Conservation (phyloP, 192 early-diverging fungal genomes). For the Coemansia sp. region DNA sequence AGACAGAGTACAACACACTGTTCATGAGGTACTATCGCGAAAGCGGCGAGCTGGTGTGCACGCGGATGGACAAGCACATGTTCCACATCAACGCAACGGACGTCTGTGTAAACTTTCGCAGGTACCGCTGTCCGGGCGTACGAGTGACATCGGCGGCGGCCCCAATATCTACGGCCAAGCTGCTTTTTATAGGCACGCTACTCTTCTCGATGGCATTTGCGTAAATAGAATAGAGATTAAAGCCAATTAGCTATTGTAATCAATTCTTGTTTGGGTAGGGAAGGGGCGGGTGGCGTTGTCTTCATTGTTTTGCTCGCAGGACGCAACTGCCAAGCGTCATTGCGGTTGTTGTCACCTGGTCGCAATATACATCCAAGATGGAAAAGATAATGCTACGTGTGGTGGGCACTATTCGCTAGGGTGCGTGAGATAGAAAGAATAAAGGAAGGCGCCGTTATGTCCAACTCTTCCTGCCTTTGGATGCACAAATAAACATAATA, state of each 20-base stretch:
- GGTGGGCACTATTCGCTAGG: constrained; percentile 2
- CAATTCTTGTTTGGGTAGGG: too few relatives aligned
- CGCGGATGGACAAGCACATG: constrained; percentile 20
- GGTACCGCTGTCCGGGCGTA: constrained; percentile 20
- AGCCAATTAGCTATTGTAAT: too few relatives aligned
- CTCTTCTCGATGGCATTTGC: constrained; percentile 1
- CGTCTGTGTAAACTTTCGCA: constrained; percentile 17
- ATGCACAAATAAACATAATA: too few relatives aligned
- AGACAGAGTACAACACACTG: constrained; percentile 28
- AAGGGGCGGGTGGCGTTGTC: not conserved
- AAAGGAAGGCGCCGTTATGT: not conserved
- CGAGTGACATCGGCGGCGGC: not conserved
- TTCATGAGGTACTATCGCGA: constrained; percentile 23
- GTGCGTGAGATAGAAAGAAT: not conserved
- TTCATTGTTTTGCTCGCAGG: not conserved
- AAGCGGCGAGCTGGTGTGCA: constrained; percentile 14
- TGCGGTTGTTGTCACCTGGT: not conserved
- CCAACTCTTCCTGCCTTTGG: too few relatives aligned
- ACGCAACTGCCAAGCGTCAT: not conserved
- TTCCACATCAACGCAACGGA: constrained; percentile 15
- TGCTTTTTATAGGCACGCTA: constrained; percentile 6
- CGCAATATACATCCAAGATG: constrained; percentile 5
- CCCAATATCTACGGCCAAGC: constrained; percentile 10
- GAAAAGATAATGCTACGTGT: not conserved
- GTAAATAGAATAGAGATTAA: not conserved